These are phyloP conservation scores for Tylopilus microsporus DNA, from an alignment of 1,284 basidiomycete species.

Conservation along the genomic window DNA sequence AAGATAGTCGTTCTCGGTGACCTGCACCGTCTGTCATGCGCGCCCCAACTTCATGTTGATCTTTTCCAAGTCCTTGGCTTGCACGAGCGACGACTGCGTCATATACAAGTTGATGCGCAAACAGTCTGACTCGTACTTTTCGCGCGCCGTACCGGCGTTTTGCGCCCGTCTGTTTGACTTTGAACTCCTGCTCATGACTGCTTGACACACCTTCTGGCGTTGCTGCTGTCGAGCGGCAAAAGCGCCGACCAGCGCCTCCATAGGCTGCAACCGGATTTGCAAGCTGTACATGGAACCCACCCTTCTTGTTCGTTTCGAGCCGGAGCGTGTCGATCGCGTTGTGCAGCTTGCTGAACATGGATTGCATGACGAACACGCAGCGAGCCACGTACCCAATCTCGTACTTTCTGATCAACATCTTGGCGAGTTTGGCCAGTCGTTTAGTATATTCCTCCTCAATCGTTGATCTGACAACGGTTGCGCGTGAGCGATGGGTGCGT, in stretches of 20 bases:
- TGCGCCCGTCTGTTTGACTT: conserved; percentile 80
- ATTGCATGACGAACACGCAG: background rate
- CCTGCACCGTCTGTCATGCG: conserved; percentile 83
- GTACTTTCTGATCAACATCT: conserved; percentile 73
- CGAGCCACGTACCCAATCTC: conserved; percentile 74
- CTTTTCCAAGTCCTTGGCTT: conserved; percentile 93
- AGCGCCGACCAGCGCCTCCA: conserved; percentile 65
- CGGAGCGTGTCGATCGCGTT: conserved; percentile 75
- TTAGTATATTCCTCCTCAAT: conserved; percentile 98
- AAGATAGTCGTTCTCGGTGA: conserved; percentile 87
- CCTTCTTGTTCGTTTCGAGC: conserved; percentile 80
- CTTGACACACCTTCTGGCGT: conserved; percentile 73
- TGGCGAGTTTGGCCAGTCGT: conserved; percentile 77
- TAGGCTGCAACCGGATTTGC: conserved; percentile 65
- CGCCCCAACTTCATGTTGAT: conserved; percentile 83
- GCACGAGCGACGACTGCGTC: conserved; percentile 87
- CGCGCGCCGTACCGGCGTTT: conserved; percentile 82
- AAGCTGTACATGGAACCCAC: conserved; percentile 63
- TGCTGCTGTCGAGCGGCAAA: conserved; percentile 67
- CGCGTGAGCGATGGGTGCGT: background rate
- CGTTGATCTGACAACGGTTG: conserved; percentile 45
- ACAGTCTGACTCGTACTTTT: conserved; percentile 94
- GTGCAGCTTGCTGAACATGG: conserved; percentile 62
- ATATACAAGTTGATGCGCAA: conserved; percentile 94
- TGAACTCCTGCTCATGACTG: conserved; percentile 83